Conservation (phyloP, 1,139 yeast genomes). For the Candida frijolesensis region DNA sequence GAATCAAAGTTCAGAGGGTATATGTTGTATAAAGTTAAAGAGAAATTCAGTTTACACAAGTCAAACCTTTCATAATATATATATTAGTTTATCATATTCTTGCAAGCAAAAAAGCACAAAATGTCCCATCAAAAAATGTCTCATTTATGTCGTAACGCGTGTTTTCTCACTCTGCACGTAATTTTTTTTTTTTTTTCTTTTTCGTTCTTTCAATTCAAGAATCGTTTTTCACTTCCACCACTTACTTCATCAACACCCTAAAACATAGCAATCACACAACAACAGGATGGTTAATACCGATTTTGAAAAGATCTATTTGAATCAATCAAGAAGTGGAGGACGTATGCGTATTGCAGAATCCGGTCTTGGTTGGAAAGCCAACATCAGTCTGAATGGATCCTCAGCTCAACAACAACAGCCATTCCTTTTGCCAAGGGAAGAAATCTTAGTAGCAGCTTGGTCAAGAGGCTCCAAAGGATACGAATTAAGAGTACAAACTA, state of each 20-base stretch:
- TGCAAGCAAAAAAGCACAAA: background rate
- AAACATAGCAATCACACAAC: background rate
- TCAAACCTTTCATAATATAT: background rate
- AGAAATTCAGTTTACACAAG: background rate
- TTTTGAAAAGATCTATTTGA: conserved; percentile 84
- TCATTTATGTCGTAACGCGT: conserved; percentile 6
- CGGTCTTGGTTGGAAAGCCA: conserved; percentile 96
- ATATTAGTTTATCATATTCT: background rate
- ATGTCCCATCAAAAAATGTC: background rate
- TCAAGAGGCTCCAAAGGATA: conserved; percentile 91
- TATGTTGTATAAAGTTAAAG: background rate
- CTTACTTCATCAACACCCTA: background rate
- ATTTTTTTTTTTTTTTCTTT: conserved; percentile 2
- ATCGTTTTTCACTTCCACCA: background rate
- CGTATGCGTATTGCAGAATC: conserved; percentile 92
- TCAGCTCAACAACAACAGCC: conserved; percentile 53
- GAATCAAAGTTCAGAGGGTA: background rate
- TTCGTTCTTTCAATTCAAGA: background rate
- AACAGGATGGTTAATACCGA: conserved; percentile 51
- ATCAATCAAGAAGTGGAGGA: conserved; percentile 83
- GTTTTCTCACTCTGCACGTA: background rate
- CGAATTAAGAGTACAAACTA: conserved; percentile 86
- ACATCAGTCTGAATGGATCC: conserved; percentile 15
- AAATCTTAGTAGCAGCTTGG: conserved; percentile 82
- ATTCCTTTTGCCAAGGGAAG: conserved; percentile 82